phyloP scores from a whole-genome alignment of 176 grass and related monocot species.

The Thalia dealbata region DNA sequence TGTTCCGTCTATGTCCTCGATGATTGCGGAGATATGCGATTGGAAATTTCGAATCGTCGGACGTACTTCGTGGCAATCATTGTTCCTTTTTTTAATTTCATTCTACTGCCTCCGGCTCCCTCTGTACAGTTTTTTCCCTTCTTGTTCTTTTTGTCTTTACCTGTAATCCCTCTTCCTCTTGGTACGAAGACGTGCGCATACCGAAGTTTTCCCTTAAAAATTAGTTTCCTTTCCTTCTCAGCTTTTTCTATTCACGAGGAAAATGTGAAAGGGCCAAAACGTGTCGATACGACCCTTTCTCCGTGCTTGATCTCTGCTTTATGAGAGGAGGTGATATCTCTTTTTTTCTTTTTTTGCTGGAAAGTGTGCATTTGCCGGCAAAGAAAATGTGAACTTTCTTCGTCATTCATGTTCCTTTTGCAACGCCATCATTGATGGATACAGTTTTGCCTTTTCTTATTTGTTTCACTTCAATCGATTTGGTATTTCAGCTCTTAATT shows the following conservation, averaged over 20 bases:
- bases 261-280: not conserved
- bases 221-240: not conserved
- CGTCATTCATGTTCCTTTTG: not conserved
- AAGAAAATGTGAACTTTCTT: not conserved
- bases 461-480: not conserved
- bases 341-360: not conserved
- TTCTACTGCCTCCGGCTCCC: not conserved
- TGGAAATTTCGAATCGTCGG: no score
- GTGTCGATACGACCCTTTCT: not conserved
- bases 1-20: not conserved
- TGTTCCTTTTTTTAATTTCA: no score
- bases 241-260: not conserved
- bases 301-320: not conserved
- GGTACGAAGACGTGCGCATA: not conserved
- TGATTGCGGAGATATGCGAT: no score
- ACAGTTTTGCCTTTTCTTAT: not conserved
- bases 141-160: not conserved
- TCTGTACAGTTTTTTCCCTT: not conserved
- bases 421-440: not conserved
- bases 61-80: no score
- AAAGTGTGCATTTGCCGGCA: no score
- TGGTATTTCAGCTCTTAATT: not conserved
- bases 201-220: no score
- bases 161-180: constrained; percentile 1
- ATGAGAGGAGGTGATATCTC: no score